Evolutionary conservation across 495 filamentous ascomycete genomes (phyloP), one percentile per base, ranked within the genome.

Genomic region (Aspergillus olivimuriae): DNA sequence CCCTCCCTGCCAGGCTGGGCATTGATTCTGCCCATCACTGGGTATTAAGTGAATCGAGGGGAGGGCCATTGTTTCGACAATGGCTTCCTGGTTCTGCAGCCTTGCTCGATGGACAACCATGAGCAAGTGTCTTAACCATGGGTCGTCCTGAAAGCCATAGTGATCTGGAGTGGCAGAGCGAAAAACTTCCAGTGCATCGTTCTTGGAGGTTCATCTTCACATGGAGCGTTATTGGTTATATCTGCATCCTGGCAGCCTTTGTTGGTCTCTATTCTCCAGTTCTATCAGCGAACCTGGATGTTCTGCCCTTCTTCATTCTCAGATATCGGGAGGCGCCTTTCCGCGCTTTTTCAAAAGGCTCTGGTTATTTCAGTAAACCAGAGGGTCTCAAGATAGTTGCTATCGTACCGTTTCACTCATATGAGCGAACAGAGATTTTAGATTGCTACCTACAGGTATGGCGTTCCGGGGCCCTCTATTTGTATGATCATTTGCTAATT

Each of bases 371-470:
- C 41, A 46, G 60, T 22, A 76, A 75, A 44, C 71, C 72, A 2
- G 39, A 48, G 8, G 63, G 56, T 3, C 53, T 77, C 18, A 65
- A 66, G 21, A 58, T 78, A 31, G 60, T 76, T 36, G 75, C 65
- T 14, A 46, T 78, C 34, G 66, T 79, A 17, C 74, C 74, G 22
- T 76, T 74, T 50, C 66, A 62, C 37, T 49, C 67, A 34, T 58
- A 60, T 49, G 61, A 70, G 46, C 61, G 58, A 4, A 73, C 73
- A 14, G 60, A 61, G 10, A 71, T 77, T 30, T 49, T 79, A 26
- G 69, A 78, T 35, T 78, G 75, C 46, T 79, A 79, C 46, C 46
- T 79, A 20, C 63, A 58, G 49, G 66, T 68, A 34, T 42, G 60
- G 22, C 22, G 4, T 2, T 20, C 10, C 16, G 3, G 1, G 12